phyloP scores from a whole-genome alignment of 2,329 filamentous ascomycete genomes.

The Cercospora sesami region DNA sequence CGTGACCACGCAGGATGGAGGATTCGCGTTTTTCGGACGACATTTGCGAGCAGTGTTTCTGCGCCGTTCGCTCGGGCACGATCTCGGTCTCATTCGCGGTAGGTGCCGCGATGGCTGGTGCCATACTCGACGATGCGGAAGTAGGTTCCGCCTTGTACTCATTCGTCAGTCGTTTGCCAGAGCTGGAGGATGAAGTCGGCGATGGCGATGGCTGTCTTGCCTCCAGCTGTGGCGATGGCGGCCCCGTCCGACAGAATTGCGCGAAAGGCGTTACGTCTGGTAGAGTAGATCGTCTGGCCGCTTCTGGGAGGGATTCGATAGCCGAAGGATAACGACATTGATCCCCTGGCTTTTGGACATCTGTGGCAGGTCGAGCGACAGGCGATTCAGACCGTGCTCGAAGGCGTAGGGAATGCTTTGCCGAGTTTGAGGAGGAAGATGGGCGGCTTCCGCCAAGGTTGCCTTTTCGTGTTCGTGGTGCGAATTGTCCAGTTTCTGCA shows the following conservation, averaged over 20 bases:
- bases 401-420: neutral
- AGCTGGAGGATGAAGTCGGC: conserved; percentile 8
- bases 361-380: neutral
- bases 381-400: conserved; percentile 11
- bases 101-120: too few species aligned
- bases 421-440: neutral
- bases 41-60: neutral
- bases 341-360: too few species aligned
- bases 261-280: conserved; percentile 38
- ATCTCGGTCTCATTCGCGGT: neutral
- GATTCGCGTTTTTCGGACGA: conserved; percentile 33
- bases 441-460: conserved; percentile 19
- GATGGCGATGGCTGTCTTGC: neutral
- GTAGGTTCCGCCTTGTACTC: neutral
- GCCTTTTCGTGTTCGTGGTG: conserved; percentile 29
- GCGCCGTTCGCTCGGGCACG: conserved; percentile 1
- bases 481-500: conserved; percentile 52
- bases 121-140: neutral
- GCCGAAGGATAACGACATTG: conserved; percentile 13
- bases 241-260: conserved; percentile 36
- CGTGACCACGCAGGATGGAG: conserved; percentile 36
- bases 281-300: conserved; percentile 33
- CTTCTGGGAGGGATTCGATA: conserved; percentile 31
- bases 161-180: conserved; percentile 2
- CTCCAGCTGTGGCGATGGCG: conserved; percentile 26